Evolutionary conservation across 2,329 filamentous ascomycete genomes (phyloP).

Genomic region (Fusarium sororula): DNA sequence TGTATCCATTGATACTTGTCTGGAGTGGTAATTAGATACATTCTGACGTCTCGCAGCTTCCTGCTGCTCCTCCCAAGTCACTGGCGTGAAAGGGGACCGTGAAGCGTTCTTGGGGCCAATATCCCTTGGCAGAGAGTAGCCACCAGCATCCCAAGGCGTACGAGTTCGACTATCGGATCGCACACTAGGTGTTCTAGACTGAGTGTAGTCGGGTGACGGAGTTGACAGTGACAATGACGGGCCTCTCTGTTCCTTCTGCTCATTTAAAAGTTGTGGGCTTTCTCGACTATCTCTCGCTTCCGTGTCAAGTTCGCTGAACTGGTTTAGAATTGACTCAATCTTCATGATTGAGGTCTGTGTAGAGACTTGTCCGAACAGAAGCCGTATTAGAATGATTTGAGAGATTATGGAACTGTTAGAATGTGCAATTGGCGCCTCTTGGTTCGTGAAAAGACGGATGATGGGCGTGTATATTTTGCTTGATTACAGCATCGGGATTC

Average conservation of each 20-base stretch:
- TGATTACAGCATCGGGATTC: constrained; percentile 15
- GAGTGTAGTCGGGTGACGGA: constrained; percentile 47
- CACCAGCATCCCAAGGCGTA: constrained; percentile 62
- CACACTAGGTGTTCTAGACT: constrained; percentile 36
- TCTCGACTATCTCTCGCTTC: constrained; percentile 13
- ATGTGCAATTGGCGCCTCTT: neutral
- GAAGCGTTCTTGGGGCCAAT: constrained; percentile 49
- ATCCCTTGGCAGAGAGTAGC: constrained; percentile 57
- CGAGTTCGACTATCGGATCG: constrained; percentile 43
- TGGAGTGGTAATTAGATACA: constrained; percentile 39
- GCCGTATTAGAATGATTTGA: constrained; percentile 6
- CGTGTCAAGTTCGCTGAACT: constrained; percentile 31
- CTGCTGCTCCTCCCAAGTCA: constrained; percentile 40
- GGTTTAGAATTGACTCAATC: constrained; percentile 36
- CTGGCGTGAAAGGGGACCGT: constrained; percentile 29
- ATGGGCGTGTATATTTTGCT: constrained; percentile 22
- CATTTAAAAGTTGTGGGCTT: constrained; percentile 2
- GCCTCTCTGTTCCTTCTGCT: constrained; percentile 6
- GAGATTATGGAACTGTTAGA: constrained; percentile 9
- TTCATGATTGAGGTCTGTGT: constrained; percentile 21
- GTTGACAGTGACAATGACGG: constrained; percentile 43
- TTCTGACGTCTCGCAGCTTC: constrained; percentile 25
- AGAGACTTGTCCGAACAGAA: neutral
- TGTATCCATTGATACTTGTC: constrained; percentile 47
- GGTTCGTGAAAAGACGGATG: neutral